Conservation (phyloP, 1,284 basidiomycete genomes). For the Ceratobasidium sp. region DNA sequence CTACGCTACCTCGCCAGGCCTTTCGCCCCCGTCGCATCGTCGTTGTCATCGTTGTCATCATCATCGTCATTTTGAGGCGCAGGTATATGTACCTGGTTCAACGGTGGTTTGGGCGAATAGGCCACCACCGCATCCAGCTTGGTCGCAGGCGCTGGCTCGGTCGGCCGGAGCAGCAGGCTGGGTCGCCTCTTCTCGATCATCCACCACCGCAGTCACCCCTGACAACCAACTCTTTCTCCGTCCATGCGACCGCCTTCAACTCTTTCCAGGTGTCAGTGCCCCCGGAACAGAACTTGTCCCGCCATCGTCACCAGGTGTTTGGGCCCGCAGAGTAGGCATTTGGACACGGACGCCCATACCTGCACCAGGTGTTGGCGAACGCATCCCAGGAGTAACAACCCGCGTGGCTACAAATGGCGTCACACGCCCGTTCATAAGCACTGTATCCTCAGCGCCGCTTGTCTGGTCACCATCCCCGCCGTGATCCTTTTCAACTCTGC, state of each 20-base stretch:
- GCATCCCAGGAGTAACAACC: conserved; percentile 16
- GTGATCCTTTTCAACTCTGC: conserved; percentile 72
- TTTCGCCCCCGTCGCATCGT: conserved; percentile 11
- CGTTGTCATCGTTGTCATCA: conserved; percentile 34
- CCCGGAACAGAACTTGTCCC: conserved; percentile 19
- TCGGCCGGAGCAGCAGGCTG: neutral
- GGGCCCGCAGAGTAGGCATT: conserved; percentile 5
- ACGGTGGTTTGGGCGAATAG: conserved; percentile 5
- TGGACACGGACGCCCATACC: neutral
- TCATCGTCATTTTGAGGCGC: conserved; percentile 24
- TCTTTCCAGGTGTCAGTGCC: conserved; percentile 25
- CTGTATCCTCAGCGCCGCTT: conserved; percentile 72
- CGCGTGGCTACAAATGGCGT: conserved; percentile 27
- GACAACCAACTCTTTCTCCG: conserved; percentile 34
- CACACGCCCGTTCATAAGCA: conserved; percentile 47
- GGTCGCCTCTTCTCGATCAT: conserved; percentile 49
- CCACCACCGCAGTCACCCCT: conserved; percentile 39
- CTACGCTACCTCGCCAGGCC: conserved; percentile 32
- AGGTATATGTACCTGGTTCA: neutral
- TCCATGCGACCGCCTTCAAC: conserved; percentile 27
- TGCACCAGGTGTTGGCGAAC: conserved; percentile 24
- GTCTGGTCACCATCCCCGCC: conserved; percentile 58
- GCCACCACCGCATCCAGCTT: conserved; percentile 11
- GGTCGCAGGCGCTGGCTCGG: neutral
- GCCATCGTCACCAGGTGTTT: conserved; percentile 29